These are phyloP conservation scores for Corchorus capsularis DNA, from an alignment of 345 rosid species.

Conservation along the genomic window DNA sequence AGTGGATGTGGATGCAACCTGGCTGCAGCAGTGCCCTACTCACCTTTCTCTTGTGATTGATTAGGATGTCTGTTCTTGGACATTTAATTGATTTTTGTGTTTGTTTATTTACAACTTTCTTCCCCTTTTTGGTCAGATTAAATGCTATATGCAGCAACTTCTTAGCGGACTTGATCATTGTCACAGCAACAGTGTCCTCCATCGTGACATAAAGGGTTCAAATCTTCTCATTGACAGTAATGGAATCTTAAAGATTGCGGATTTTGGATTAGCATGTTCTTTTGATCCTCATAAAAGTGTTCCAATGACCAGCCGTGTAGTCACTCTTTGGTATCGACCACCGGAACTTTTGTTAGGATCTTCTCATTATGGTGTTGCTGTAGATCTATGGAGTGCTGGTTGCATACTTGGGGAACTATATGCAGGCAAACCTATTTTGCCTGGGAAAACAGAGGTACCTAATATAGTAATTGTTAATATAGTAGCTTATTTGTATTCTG, in stretches of 20 bases:
- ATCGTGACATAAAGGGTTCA: slow-evolving; percentile 97
- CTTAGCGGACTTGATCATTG: slow-evolving; percentile 94
- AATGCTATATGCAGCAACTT: slow-evolving; percentile 96
- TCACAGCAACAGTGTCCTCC: slow-evolving; percentile 78
- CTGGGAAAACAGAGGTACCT: slow-evolving; percentile 94
- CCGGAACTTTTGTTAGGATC: slow-evolving; percentile 98
- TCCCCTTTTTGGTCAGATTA: slow-evolving; percentile 51
- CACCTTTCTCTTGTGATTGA: not conserved
- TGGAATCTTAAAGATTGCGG: slow-evolving; percentile 92
- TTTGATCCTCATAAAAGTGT: slow-evolving; percentile 56
- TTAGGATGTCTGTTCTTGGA: slow-evolving; percentile 2
- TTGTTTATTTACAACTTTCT: not conserved
- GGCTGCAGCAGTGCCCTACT: not conserved
- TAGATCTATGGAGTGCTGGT: slow-evolving; percentile 97
- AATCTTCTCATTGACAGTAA: slow-evolving; percentile 81
- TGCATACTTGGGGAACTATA: slow-evolving; percentile 95
- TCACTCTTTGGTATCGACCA: slow-evolving; percentile 98
- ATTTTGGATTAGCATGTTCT: slow-evolving; percentile 88
- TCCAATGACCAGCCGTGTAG: slow-evolving; percentile 90
- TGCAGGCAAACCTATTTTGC: slow-evolving; percentile 79
- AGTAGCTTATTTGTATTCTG: slow-evolving; percentile 6
- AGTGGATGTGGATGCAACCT: not conserved
- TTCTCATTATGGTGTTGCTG: slow-evolving; percentile 73
- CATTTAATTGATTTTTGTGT: not conserved
- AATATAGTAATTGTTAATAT: not conserved